Evolutionary conservation across 176 grass and related monocot species (phyloP).

Genomic region (Chrysopogon serrulatus): DNA sequence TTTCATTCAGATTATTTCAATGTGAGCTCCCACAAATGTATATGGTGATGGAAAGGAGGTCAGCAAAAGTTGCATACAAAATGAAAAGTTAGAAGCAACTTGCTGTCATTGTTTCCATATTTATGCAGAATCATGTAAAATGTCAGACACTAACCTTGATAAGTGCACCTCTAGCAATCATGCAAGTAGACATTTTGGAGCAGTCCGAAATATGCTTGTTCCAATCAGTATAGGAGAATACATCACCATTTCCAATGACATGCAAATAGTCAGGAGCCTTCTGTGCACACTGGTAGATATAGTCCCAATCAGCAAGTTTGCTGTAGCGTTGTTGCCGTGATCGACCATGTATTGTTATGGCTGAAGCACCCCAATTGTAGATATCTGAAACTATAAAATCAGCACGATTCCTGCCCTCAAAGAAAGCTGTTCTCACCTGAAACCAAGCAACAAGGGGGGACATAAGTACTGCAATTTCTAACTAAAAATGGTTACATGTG

Average conservation of each 20-base stretch:
- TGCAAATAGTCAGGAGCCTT: slow-evolving; percentile 75
- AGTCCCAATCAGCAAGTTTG: slow-evolving; percentile 94
- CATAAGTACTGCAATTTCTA: neutral
- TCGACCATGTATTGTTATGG: slow-evolving; percentile 87
- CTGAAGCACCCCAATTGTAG: slow-evolving; percentile 70
- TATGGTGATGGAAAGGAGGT: neutral
- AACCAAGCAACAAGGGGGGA: slow-evolving; percentile 11
- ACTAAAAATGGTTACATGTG: neutral
- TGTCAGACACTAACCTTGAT: slow-evolving; percentile 61
- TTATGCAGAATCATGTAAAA: neutral
- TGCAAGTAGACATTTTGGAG: slow-evolving; percentile 60
- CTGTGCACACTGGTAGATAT: slow-evolving; percentile 78
- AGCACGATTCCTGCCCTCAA: slow-evolving; percentile 89
- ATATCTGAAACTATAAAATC: slow-evolving; percentile 89
- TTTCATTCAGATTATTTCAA: neutral
- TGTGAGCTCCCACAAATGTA: neutral
- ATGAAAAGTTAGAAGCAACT: neutral
- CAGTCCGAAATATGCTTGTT: slow-evolving; percentile 51
- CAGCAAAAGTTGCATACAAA: neutral
- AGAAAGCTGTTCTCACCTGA: slow-evolving; percentile 92
- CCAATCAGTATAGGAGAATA: slow-evolving; percentile 89
- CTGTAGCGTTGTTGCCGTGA: slow-evolving; percentile 95
- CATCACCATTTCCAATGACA: slow-evolving; percentile 91
- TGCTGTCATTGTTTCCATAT: no score
- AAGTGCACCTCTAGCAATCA: slow-evolving; percentile 90